Evolutionary conservation across 352 stramenopile species (phyloP).

Genomic region (Pythium aristosporum): DNA sequence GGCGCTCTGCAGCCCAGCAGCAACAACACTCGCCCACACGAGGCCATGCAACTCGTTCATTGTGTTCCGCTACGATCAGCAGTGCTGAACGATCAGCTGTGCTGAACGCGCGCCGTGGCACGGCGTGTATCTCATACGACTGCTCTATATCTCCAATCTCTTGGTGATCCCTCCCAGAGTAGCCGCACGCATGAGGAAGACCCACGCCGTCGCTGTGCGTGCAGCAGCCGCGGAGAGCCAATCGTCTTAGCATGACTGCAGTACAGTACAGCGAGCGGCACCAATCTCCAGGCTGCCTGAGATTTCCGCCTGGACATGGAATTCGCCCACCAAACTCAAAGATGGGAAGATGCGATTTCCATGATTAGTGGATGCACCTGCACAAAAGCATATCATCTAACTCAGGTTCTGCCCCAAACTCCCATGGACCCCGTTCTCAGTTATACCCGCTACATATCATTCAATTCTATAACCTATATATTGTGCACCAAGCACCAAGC

Average conservation of each 20-base stretch:
- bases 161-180: too few species aligned
- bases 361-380: neutral
- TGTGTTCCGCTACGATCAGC: constrained; percentile 32
- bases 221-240: too few species aligned
- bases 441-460: neutral
- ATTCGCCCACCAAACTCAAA: neutral
- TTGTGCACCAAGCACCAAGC: too few species aligned
- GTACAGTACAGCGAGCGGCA: too few species aligned
- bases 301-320: neutral
- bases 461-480: neutral
- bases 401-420: neutral
- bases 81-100: too few species aligned
- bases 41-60: constrained; percentile 63
- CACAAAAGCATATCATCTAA: neutral
- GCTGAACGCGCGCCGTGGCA: too few species aligned
- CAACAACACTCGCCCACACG: constrained; percentile 29
- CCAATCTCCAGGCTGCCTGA: neutral
- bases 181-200: too few species aligned
- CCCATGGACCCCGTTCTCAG: neutral
- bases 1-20: constrained; percentile 40
- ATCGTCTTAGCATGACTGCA: too few species aligned
- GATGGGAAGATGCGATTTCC: neutral
- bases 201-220: too few species aligned
- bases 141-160: too few species aligned
- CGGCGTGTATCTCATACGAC: too few species aligned